phyloP scores from a whole-genome alignment of 495 filamentous ascomycete genomes.

The Cetradonia linearis region DNA sequence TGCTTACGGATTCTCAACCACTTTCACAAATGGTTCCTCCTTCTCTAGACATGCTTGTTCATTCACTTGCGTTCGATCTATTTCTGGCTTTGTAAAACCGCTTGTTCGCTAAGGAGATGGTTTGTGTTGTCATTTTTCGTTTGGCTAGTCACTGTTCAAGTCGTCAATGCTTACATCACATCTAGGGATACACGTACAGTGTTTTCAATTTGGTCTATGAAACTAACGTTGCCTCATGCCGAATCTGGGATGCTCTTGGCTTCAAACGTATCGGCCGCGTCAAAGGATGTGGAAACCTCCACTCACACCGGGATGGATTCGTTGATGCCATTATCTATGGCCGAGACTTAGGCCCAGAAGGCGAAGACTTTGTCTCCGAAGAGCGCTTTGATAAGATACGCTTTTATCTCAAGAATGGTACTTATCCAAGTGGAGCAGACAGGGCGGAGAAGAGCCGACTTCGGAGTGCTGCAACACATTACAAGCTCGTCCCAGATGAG shows the following conservation, averaged over 20 bases:
- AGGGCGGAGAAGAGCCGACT: slow-evolving; percentile 92
- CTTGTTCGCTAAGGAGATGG: too few species aligned
- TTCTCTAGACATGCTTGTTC: too few species aligned
- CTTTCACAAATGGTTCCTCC: too few species aligned
- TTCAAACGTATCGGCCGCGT: slow-evolving; percentile 95
- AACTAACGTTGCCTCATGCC: slow-evolving; percentile 88
- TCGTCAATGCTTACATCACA: not conserved
- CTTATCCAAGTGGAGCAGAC: slow-evolving; percentile 88
- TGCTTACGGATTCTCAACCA: too few species aligned
- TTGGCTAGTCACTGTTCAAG: too few species aligned
- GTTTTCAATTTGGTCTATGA: slow-evolving; percentile 99
- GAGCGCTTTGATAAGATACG: slow-evolving; percentile 98
- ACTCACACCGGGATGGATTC: slow-evolving; percentile 65
- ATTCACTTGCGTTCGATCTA: too few species aligned
- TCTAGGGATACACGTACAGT: slow-evolving; percentile 79
- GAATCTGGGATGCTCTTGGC: slow-evolving; percentile 94
- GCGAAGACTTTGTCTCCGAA: slow-evolving; percentile 84
- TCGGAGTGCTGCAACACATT: slow-evolving; percentile 87
- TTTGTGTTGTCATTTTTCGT: too few species aligned
- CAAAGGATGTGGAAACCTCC: slow-evolving; percentile 75
- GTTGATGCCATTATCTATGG: slow-evolving; percentile 97
- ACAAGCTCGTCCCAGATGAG: slow-evolving; percentile 57
- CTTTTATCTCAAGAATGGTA: slow-evolving; percentile 89
- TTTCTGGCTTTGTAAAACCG: too few species aligned
- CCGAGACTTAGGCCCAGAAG: slow-evolving; percentile 65